Base-by-base conservation (phyloP, 2,329 filamentous ascomycete genomes). In the Aspergillus udagawae region DNA sequence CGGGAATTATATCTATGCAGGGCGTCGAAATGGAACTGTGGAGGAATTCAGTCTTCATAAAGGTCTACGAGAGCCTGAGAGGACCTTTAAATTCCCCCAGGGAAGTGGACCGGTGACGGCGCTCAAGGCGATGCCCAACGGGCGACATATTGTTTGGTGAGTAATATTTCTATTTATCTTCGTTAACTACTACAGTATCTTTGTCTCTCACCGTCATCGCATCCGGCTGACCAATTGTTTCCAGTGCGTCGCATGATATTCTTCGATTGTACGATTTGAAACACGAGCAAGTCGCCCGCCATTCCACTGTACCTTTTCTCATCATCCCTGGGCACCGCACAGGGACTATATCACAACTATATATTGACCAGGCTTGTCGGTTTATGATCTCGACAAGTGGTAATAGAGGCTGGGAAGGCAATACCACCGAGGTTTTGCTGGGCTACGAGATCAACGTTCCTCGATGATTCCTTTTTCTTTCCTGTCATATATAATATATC, bases 351-450 rank as follows among this genome's bases (percentile, higher is more conserved):
- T 91, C 89, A 0, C 86, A 89, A 59, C 77, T 97, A 9, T 94
- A 93, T 68, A 81, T 97, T 49, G 94, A 99, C 71, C 90, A 90
- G 4, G 90, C 91, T 0, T 93, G 91, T 70, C 83, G 86, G 20
- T 97, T 92, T 70, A 93, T 99, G 88, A 83, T 99, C 35, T 93
- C 90, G 1, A 90, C 91, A 0, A 92, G 91, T 4, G 94, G 94
- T 0, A 97, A 94, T 60, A 80, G 94, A 60, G 94, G 94, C 0
- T 99, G 94, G 94, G 94, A 97, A 73, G 94, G 94, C 1, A 86
- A 83, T 21, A 87, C 83, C 38, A 97, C 94, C 0, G 94, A 99
- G 77, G 91, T 94, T 0, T 73, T 99, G 59, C 85, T 99, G 54
- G 94, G 94, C 17, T 99, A 99, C 74, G 94, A 99, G 77, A 96